Base-by-base conservation (phyloP, 768 basidiomycete genomes). In the Amanita jacksonii region DNA sequence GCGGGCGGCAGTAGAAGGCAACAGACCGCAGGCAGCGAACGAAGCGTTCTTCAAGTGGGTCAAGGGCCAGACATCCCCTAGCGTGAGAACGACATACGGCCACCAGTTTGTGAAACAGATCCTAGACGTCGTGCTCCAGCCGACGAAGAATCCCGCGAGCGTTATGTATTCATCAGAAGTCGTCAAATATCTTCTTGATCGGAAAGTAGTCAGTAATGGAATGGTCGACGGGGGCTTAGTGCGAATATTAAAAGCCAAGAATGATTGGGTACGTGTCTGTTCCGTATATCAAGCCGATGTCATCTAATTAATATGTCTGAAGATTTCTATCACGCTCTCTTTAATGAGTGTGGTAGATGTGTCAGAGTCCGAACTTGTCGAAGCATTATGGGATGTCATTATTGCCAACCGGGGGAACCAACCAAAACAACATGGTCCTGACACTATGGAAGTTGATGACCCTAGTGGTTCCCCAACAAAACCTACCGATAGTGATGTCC, bases 221-320 rank as follows among this genome's bases (percentile, higher is more conserved):
- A 85, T 87, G 81, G 53, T 85, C 8, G 62, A 74, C 5, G 73
- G 70, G 9, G 79, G 77, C 2, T 58, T 89, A 13, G 52, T 88
- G 28, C 63, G 65, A 7, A 66, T 66, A 1, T 58, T 90, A 25
- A 62, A 68, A 36, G 57, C 67, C 41, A 70, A 68, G 46, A 64
- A 67, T 33, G 87, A 89, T 53, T 90, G 87, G 86, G 87, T 88
- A 76, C 73, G 82, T 78, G 54, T 13, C 31, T 44, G 69, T 53
- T 41, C n/a, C n/a, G n/a, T n/a, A n/a, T n/a, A n/a, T 23, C 6
- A 15, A 8, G 31, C 22, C 24, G 1, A 28, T 28, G 3, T 28
- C 19, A 22, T 30, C 25, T 20, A 30, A 43, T 39, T 41, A 20
- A 46, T 25, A 16, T 8, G 18, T n/a, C 6, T 39, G 72, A 71